phyloP scores from a whole-genome alignment of 192 early-diverging fungal species.

The Podochytrium sp. region DNA sequence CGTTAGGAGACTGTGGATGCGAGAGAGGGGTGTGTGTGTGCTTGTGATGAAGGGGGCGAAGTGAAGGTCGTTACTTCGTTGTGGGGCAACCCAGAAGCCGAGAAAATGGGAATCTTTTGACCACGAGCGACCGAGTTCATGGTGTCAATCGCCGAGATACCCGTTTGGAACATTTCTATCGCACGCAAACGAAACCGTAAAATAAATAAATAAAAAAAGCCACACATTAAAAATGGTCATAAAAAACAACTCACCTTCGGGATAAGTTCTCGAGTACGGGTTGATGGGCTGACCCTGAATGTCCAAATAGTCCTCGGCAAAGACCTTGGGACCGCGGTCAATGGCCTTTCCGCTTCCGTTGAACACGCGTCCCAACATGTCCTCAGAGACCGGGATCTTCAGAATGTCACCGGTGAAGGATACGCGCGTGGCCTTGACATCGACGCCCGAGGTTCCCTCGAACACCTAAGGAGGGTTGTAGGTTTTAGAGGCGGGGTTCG shows the following conservation, averaged over 20 bases:
- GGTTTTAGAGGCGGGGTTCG: neutral
- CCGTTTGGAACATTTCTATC: constrained; percentile 98
- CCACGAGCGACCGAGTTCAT: constrained; percentile 99
- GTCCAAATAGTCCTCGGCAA: constrained; percentile 98
- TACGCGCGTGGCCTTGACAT: constrained; percentile 93
- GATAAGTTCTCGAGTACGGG: constrained; percentile 98
- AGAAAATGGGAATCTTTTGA: constrained; percentile 99
- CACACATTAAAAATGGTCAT: neutral
- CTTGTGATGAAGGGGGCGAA: neutral
- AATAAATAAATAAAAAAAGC: neutral
- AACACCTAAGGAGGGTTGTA: constrained; percentile 69
- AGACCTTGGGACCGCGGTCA: constrained; percentile 98
- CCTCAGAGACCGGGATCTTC: constrained; percentile 97
- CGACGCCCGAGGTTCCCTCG: constrained; percentile 95
- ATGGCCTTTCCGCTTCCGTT: constrained; percentile 99
- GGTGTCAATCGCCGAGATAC: constrained; percentile 98
- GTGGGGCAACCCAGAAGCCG: constrained; percentile 96
- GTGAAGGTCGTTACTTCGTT: constrained; percentile 74
- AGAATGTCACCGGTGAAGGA: constrained; percentile 95
- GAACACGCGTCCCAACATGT: constrained; percentile 98
- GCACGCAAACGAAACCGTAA: neutral
- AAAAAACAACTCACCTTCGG: constrained; percentile 58
- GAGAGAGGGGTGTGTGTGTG: neutral
- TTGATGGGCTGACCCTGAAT: constrained; percentile 98
- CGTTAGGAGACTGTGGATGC: neutral